Conservation (phyloP, 2,329 filamentous ascomycete species). For the Neonectria hederae region DNA sequence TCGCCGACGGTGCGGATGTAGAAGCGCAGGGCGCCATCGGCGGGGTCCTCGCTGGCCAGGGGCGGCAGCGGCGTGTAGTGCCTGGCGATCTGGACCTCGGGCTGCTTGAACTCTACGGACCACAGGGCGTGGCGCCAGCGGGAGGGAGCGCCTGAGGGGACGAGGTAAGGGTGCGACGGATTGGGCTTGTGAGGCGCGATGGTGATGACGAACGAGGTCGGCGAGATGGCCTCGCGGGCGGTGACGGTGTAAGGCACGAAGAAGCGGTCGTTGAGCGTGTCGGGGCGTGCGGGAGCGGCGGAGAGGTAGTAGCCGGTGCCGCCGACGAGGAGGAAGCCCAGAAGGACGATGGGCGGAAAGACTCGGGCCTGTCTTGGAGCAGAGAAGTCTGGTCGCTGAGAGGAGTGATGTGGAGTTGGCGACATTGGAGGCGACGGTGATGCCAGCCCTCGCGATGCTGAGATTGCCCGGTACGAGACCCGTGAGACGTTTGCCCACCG, state of each 20-base stretch:
- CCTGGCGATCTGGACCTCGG: slow-evolving; percentile 88
- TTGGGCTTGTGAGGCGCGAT: slow-evolving; percentile 56
- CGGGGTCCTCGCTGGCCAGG: slow-evolving; percentile 35
- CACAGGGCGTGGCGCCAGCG: slow-evolving; percentile 70
- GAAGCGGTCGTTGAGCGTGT: slow-evolving; percentile 63
- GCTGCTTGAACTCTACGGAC: slow-evolving; percentile 94
- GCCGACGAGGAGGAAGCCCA: slow-evolving; percentile 36
- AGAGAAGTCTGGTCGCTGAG: slow-evolving; percentile 52
- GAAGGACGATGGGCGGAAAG: slow-evolving; percentile 36
- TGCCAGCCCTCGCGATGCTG: not conserved
- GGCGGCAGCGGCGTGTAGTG: slow-evolving; percentile 90
- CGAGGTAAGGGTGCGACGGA: slow-evolving; percentile 43
- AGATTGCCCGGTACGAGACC: not conserved
- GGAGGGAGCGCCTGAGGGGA: slow-evolving; percentile 10
- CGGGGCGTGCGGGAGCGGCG: slow-evolving; percentile 34
- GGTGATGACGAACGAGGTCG: slow-evolving; percentile 75
- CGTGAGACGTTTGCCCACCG: not conserved
- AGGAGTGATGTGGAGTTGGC: slow-evolving; percentile 8
- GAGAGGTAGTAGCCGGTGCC: slow-evolving; percentile 41
- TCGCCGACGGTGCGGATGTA: slow-evolving; percentile 80
- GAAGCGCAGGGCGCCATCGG: slow-evolving; percentile 68
- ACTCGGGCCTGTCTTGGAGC: slow-evolving; percentile 49
- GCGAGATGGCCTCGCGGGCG: slow-evolving; percentile 69
- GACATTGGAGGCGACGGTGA: slow-evolving; percentile 2
- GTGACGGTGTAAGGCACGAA: slow-evolving; percentile 75